Evolutionary conservation across 805 yeast genomes (phyloP), one percentile per base, ranked within the genome.

Genomic region (Clavispora vitiphila): DNA sequence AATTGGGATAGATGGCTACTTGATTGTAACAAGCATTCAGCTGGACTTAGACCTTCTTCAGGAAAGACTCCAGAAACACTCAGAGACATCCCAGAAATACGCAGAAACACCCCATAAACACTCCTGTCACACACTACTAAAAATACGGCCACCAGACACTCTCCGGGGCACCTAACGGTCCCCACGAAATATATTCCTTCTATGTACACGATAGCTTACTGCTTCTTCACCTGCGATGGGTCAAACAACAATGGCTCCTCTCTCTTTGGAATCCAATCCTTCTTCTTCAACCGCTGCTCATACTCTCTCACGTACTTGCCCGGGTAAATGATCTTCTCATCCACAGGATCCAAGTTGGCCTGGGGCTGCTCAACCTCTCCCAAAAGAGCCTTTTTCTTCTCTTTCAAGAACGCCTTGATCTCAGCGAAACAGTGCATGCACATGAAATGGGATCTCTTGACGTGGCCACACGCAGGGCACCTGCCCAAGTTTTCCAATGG

Each of bases 391-490:
- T 58, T 54, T 55, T 67, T 69, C 42, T 72, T 70, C 27, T 64
- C 65, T 52, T 78, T 83, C 86, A 96, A 87, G 34, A 83, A 71
- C 43, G 76, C 70, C 60, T 79, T 82, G 57, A 93, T 84, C 59
- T 89, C 89, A 24, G 76, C 78, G 43, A 87, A 90, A 68, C 99
- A 91, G 57, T 85, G 78, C 95, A 88, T 87, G 66, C 99, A 91
- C 54, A 91, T 72, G 43, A 89, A 81, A 63, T 93, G 96, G 1
- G 93, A 80, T 57, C 96, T 76, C 67, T 91, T 93, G 54, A 79
- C 83, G 48, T 86, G 83, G 34, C 99, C 99, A 68, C 99, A 91
- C 0, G 96, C 83, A 3, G 98, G 97, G 61, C 99, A 91, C 61
- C 95, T 78, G 48, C 84, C 87, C 56, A 93, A 70, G 58, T 86